These are phyloP conservation scores for Mycena sp. DNA, from an alignment of 1,284 basidiomycete genomes.

Conservation along the genomic window DNA sequence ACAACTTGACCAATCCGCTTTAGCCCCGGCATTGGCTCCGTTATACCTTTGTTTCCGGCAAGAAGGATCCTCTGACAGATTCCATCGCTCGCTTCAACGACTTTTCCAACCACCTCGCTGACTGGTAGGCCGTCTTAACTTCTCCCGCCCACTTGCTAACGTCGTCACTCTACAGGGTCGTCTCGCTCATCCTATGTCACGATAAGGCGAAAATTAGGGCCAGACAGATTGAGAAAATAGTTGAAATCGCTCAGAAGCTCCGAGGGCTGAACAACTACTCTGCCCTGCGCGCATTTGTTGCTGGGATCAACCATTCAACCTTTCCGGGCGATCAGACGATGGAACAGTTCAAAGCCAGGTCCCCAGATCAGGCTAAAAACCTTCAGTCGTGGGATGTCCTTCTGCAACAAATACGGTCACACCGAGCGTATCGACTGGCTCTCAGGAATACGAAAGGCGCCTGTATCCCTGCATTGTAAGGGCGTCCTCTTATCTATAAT, in stretches of 20 bases:
- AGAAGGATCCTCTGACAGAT: constrained; percentile 69
- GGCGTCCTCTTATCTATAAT: constrained; percentile 29
- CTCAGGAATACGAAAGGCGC: constrained; percentile 82
- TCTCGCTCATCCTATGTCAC: constrained; percentile 81
- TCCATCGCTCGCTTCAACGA: constrained; percentile 74
- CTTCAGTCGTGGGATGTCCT: constrained; percentile 82
- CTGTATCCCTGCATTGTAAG: constrained; percentile 83
- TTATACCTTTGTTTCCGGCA: constrained; percentile 73
- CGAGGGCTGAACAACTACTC: constrained; percentile 82
- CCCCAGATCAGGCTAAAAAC: constrained; percentile 71
- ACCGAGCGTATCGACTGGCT: constrained; percentile 83
- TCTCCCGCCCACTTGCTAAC: not conserved
- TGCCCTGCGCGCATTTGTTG: constrained; percentile 80
- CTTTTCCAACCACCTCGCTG: constrained; percentile 78
- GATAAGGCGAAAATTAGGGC: constrained; percentile 73
- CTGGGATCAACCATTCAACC: constrained; percentile 82
- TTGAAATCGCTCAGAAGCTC: constrained; percentile 76
- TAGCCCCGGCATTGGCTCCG: constrained; percentile 85
- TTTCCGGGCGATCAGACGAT: constrained; percentile 77
- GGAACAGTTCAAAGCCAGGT: constrained; percentile 70
- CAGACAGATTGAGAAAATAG: constrained; percentile 79
- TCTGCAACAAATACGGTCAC: constrained; percentile 74
- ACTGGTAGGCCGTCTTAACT: constrained; percentile 62
- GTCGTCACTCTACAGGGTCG: constrained; percentile 60
- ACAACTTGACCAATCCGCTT: constrained; percentile 8